Percentiles rank a stretch among this genome's conserved stretches.
Evolutionary conservation across 805 yeast genomes (phyloP).

Genomic region (Suhomyces sp.): DNA sequence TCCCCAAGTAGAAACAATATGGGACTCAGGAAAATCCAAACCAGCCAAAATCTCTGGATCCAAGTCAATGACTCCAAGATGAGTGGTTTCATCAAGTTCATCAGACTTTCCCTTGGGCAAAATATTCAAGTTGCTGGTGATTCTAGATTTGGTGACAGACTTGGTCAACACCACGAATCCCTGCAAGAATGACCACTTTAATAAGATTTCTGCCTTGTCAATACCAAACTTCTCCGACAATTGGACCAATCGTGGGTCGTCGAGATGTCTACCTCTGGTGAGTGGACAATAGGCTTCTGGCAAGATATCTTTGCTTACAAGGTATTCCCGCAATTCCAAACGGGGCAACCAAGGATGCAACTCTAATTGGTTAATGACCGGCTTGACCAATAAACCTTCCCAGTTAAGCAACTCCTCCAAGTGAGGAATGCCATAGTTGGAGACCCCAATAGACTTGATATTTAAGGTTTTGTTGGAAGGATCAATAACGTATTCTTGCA

Average conservation of each 20-base stretch:
- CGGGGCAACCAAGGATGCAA: conserved; percentile 82
- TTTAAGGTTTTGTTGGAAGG: conserved; percentile 46
- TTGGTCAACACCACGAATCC: conserved; percentile 46
- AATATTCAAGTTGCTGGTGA: conserved; percentile 55
- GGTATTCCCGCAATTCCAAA: conserved; percentile 59
- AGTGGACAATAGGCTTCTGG: conserved; percentile 83
- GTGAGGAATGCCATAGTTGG: conserved; percentile 65
- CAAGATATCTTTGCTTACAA: conserved; percentile 52
- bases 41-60: conserved; percentile 34
- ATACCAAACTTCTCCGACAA: conserved; percentile 52
- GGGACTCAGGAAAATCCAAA: conserved; percentile 37
- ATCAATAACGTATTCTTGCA: conserved; percentile 62
- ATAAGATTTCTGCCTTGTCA: conserved; percentile 60
- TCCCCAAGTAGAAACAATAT: conserved; percentile 34
- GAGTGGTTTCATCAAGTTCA: conserved; percentile 26
- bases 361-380: conserved; percentile 81
- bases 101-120: conserved; percentile 30
- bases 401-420: conserved; percentile 59
- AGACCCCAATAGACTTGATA: conserved; percentile 65
- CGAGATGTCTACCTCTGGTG: conserved; percentile 57
- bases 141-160: conserved; percentile 52
- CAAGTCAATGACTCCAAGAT: conserved; percentile 41
- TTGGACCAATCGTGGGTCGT: conserved; percentile 50
- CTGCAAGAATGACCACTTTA: conserved; percentile 72
- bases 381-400: conserved; percentile 37